Evolutionary conservation across 345 rosid species (phyloP).

Genomic region (Populus nigra): DNA sequence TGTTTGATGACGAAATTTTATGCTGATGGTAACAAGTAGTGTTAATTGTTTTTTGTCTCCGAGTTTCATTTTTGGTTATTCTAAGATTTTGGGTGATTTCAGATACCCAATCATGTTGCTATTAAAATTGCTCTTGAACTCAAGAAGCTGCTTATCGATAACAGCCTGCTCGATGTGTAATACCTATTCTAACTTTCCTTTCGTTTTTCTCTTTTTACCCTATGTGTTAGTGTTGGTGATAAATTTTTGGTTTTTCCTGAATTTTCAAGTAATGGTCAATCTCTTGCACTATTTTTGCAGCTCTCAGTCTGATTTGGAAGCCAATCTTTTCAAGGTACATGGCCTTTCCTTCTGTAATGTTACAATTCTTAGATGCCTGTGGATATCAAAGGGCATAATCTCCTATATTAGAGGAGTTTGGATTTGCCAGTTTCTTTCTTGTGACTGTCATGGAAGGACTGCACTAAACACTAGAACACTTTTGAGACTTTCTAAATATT

Average conservation of each 20-base stretch:
- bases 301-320: slow-evolving; percentile 89
- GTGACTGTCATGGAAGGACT: neutral
- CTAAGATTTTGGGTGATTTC: slow-evolving; percentile 20
- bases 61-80: neutral
- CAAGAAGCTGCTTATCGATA: slow-evolving; percentile 91
- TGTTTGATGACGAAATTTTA: no score
- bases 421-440: neutral
- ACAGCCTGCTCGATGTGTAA: slow-evolving; percentile 98
- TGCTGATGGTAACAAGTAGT: no score
- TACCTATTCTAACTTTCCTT: slow-evolving; percentile 16
- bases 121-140: slow-evolving; percentile 92
- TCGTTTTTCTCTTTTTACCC: neutral
- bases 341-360: neutral
- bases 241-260: neutral
- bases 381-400: neutral
- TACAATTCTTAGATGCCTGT: neutral
- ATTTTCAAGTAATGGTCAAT: neutral
- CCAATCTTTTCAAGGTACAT: slow-evolving; percentile 78
- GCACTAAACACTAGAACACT: neutral
- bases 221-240: neutral
- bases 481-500: neutral
- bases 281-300: slow-evolving; percentile 42
- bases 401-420: neutral
- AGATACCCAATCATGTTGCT: slow-evolving; percentile 97
- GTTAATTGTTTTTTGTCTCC: neutral